These are phyloP conservation scores for Grosmannia penicillata DNA, from an alignment of 2,329 filamentous ascomycete genomes.

Conservation along the genomic window DNA sequence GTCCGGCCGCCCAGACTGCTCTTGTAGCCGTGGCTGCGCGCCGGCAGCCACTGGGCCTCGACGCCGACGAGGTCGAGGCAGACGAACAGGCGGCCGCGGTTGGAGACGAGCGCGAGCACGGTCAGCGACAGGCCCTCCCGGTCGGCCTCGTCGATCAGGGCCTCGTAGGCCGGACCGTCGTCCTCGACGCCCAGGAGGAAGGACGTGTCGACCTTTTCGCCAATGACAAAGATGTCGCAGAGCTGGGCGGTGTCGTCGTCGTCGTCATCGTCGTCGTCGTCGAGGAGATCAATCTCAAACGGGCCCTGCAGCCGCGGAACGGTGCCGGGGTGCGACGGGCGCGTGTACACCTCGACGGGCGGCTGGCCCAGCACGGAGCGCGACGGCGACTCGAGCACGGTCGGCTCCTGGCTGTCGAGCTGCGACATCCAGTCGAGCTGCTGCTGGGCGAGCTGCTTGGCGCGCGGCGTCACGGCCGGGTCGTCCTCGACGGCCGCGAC, in stretches of 20 bases:
- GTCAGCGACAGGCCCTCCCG: slow-evolving; percentile 45
- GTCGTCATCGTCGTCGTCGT: slow-evolving; percentile 36
- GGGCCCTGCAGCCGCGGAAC: slow-evolving; percentile 48
- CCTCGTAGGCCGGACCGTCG: slow-evolving; percentile 23
- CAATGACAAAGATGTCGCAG: slow-evolving; percentile 48
- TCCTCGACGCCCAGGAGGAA: slow-evolving; percentile 51
- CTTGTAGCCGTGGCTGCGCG: slow-evolving; percentile 27
- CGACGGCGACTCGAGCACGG: slow-evolving; percentile 26
- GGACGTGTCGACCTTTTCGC: slow-evolving; percentile 43
- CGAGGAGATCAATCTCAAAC: slow-evolving; percentile 40
- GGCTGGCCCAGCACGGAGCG: slow-evolving; percentile 23
- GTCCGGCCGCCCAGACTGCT: slow-evolving; percentile 2
- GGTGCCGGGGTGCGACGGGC: slow-evolving; percentile 41
- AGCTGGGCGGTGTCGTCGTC: slow-evolving; percentile 38
- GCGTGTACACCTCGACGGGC: slow-evolving; percentile 37
- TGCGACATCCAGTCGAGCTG: slow-evolving; percentile 55
- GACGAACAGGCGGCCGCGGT: slow-evolving; percentile 44
- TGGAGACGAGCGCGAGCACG: slow-evolving; percentile 44
- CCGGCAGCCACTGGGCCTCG: slow-evolving; percentile 51
- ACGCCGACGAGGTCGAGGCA: slow-evolving; percentile 48
- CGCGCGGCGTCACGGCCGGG: slow-evolving; percentile 32
- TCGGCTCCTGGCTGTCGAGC: slow-evolving; percentile 46
- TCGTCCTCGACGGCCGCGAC: slow-evolving; percentile 48
- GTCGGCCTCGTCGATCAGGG: slow-evolving; percentile 33
- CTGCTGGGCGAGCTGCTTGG: slow-evolving; percentile 45